Evolutionary conservation across 2,329 filamentous ascomycete genomes (phyloP), one percentile per base, ranked within the genome.

Genomic region (Ophiostoma sp.): DNA sequence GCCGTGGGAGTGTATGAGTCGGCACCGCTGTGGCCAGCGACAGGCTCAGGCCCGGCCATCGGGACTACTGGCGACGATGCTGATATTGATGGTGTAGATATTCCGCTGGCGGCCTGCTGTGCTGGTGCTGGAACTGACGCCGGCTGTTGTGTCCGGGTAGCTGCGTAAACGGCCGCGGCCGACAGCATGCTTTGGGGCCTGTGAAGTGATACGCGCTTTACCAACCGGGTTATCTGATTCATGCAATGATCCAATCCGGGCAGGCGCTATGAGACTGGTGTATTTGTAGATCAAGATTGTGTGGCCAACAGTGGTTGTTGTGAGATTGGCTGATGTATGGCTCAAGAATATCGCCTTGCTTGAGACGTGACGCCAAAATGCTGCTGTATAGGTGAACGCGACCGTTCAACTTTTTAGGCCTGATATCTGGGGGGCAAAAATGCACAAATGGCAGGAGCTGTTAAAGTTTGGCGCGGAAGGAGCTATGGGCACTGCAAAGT

Each of bases 1-100:
- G 90, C 87, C 20, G 92, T 96, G 72, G 91, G 79, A 1, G 92
- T 96, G 75, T 78, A 71, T 10, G 64, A 36, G 17, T 36, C 69
- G 62, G 41, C 39, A 48, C 35, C 36, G 62, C 60, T 15, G 62
- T 23, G 60, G 60, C 31, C 33, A 39, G 35, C 33, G 35, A 20
- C 33, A 54, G 54, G 67, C 4, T 27, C 68, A 20, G 27, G 35
- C 11, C n/a, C 68, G 7, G 62, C 33, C 62, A 44, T 20, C 6
- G 31, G 41, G 20, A 39, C 20, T 7, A 20, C 36, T 31, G 57
- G 44, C 13, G 31, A 36, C 20, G 27, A 52, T 11, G 17, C 66
- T 52, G 41, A 3, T 17, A 39, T 39, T 60, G 67, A 8, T 1
- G 66, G 33, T 35, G 67, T 44, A 2, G 69, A 65, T 33, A 41